These are phyloP conservation scores for Combretum micranthum DNA, from an alignment of 345 rosid species.

Conservation along the genomic window DNA sequence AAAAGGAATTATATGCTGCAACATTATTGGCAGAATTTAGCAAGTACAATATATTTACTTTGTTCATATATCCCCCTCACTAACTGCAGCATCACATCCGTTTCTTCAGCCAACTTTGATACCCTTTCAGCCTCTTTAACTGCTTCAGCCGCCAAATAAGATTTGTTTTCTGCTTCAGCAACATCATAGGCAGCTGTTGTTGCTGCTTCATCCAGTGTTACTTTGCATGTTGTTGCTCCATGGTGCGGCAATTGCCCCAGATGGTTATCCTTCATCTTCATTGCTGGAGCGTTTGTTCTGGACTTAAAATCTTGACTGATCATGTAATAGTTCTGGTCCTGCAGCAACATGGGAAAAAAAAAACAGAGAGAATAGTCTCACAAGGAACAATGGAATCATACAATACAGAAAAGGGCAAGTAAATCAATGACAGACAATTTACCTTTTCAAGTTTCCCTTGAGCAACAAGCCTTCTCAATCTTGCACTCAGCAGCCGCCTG, in stretches of 20 bases:
- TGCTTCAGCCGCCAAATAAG: slow-evolving; percentile 43
- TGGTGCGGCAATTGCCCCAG: slow-evolving; percentile 23
- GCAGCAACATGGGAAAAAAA: slow-evolving; percentile 13
- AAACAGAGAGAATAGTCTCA: neutral
- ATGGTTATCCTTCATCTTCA: slow-evolving; percentile 32
- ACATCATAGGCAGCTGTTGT: slow-evolving; percentile 53
- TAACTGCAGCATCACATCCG: slow-evolving; percentile 38
- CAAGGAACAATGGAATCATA: neutral
- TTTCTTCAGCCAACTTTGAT: slow-evolving; percentile 32
- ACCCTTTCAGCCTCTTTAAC: slow-evolving; percentile 48
- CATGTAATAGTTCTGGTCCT: slow-evolving; percentile 64
- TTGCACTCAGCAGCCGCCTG: slow-evolving; percentile 52
- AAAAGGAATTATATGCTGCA: neutral
- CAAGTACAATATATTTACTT: slow-evolving; percentile 24
- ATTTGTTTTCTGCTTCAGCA: slow-evolving; percentile 60
- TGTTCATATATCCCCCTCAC: slow-evolving; percentile 46
- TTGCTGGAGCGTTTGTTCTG: slow-evolving; percentile 30
- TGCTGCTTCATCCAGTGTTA: slow-evolving; percentile 40
- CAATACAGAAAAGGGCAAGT: neutral
- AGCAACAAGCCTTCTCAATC: slow-evolving; percentile 64
- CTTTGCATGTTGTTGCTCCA: slow-evolving; percentile 12
- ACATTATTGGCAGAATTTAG: neutral
- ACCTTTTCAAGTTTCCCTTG: slow-evolving; percentile 76
- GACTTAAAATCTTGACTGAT: slow-evolving; percentile 20
- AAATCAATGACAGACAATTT: slow-evolving; percentile 7